Evolutionary conservation across 441 rosid genomes (phyloP).

Genomic region (Eutrema salsugineum): DNA sequence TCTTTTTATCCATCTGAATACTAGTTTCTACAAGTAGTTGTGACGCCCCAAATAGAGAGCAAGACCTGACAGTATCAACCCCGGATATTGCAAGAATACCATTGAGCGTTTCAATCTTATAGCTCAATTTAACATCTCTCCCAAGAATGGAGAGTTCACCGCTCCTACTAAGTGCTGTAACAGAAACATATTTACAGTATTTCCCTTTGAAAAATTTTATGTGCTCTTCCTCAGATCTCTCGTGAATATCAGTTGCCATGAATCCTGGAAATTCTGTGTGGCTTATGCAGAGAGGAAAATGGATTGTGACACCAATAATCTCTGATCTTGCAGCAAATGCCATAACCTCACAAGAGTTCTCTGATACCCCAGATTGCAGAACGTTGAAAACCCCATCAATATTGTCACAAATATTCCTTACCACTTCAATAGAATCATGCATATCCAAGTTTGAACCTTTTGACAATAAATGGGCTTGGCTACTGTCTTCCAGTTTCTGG

Average conservation of each 20-base stretch:
- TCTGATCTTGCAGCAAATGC: conserved; percentile 48
- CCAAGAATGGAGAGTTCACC: conserved; percentile 46
- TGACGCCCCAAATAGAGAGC: conserved; percentile 66
- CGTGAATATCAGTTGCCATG: conserved; percentile 36
- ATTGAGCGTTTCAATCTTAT: conserved; percentile 47
- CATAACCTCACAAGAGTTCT: conserved; percentile 23
- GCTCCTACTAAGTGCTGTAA: conserved; percentile 46
- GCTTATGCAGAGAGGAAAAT: conserved; percentile 49
- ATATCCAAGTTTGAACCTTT: conserved; percentile 25
- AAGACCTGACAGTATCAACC: conserved; percentile 40
- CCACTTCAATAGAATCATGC: conserved; percentile 28
- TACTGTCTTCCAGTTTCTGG: conserved; percentile 38
- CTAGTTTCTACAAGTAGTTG: conserved; percentile 48
- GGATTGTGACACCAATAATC: conserved; percentile 52
- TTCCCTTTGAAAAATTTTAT: conserved; percentile 32
- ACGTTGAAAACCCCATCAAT: conserved; percentile 26
- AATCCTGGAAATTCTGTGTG: conserved; percentile 31
- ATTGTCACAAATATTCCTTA: conserved; percentile 27
- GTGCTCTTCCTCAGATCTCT: conserved; percentile 31
- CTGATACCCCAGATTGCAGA: conserved; percentile 31
- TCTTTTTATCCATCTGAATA: conserved; percentile 39
- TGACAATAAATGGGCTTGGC: conserved; percentile 23
- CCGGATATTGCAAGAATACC: conserved; percentile 42
- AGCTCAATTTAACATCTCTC: conserved; percentile 49
- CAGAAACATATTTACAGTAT: conserved; percentile 45